Evolutionary conservation across 305 asterid species (phyloP).

Genomic region (Solanum hybrid): DNA sequence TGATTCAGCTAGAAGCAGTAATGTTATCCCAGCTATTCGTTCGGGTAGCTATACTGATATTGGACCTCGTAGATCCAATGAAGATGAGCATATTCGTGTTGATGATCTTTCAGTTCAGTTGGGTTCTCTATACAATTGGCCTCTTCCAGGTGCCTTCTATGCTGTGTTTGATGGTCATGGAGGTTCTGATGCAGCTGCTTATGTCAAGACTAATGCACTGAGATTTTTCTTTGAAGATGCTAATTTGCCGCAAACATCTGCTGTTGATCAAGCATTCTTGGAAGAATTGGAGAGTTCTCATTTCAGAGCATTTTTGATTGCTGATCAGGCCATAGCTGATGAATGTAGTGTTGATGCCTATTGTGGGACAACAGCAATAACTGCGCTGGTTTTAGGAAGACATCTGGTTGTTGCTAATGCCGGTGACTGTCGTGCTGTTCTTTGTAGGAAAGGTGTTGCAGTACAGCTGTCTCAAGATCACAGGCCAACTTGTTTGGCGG

Average conservation of each 20-base stretch:
- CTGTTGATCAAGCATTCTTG: constrained; percentile 47
- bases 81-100: constrained; percentile 69
- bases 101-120: constrained; percentile 59
- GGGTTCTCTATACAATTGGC: constrained; percentile 52
- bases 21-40: constrained; percentile 38
- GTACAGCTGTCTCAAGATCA: constrained; percentile 56
- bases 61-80: constrained; percentile 75
- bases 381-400: constrained; percentile 67
- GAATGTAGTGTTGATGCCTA: constrained; percentile 44
- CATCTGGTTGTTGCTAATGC: constrained; percentile 76
- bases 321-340: constrained; percentile 69
- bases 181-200: constrained; percentile 73
- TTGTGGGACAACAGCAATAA: constrained; percentile 90
- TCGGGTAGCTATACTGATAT: constrained; percentile 83
- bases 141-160: constrained; percentile 63
- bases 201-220: constrained; percentile 55
- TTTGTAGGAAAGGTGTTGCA: constrained; percentile 63
- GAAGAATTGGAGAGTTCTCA: constrained; percentile 48
- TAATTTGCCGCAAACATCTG: constrained; percentile 42
- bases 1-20: constrained; percentile 23
- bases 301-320: constrained; percentile 46
- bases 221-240: constrained; percentile 55
- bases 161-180: constrained; percentile 97
- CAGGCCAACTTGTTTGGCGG: constrained; percentile 20
- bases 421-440: constrained; percentile 86